Evolutionary conservation across 768 basidiomycete genomes (phyloP).

Genomic region (Russula emetica): DNA sequence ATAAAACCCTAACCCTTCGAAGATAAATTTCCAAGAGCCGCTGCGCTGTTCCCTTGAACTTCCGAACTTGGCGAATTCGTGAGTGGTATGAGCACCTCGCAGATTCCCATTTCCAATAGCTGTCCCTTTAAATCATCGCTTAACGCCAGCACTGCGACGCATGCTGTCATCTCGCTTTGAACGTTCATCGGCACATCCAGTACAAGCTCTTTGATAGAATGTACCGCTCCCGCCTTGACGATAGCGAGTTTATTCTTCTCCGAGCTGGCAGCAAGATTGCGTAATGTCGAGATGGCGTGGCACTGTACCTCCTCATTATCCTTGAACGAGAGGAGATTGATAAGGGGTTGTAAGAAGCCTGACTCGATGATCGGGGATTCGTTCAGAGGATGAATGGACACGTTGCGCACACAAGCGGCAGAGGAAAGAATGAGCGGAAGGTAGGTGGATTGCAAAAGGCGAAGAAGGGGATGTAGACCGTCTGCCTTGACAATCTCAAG

Average conservation of each 20-base stretch:
- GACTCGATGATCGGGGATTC: constrained; percentile 99
- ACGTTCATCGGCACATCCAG: constrained; percentile 93
- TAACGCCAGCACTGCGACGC: constrained; percentile 91
- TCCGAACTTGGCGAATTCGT: constrained; percentile 96
- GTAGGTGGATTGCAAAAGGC: constrained; percentile 93
- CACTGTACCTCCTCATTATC: constrained; percentile 99
- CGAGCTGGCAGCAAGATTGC: constrained; percentile 93
- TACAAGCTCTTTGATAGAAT: constrained; percentile 94
- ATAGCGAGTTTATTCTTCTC: constrained; percentile 99
- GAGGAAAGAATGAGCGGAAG: constrained; percentile 97
- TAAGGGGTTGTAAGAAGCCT: constrained; percentile 92
- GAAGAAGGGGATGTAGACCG: constrained; percentile 85
- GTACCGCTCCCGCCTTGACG: constrained; percentile 94
- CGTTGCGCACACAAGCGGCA: constrained; percentile 97
- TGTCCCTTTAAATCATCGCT: constrained; percentile 97
- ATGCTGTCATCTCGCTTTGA: constrained; percentile 99
- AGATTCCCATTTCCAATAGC: constrained; percentile 96
- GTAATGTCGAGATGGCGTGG: constrained; percentile 94
- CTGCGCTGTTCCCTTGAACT: constrained; percentile 98
- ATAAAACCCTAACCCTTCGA: constrained; percentile 68
- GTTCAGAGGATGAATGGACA: constrained; percentile 97
- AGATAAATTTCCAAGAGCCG: constrained; percentile 94
- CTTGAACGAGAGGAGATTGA: constrained; percentile 94
- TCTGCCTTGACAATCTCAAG: constrained; percentile 96
- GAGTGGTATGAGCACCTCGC: constrained; percentile 93